Conservation (phyloP, 306 rosid genomes). For the Malus sieversii region DNA sequence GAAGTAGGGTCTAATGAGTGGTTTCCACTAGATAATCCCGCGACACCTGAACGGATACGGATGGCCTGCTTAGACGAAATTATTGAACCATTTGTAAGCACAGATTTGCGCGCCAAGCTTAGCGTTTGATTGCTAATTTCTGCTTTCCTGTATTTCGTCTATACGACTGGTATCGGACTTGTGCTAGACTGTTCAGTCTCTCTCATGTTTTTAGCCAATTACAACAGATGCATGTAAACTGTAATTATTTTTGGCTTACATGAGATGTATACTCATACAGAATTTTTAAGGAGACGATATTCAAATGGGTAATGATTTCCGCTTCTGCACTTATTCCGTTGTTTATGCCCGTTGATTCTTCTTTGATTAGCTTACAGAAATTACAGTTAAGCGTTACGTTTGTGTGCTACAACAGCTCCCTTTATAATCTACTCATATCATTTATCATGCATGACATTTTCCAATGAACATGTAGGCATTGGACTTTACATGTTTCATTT, state of each 20-base stretch:
- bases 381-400: too few relatives aligned
- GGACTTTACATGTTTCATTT: not conserved
- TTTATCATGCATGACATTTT: not conserved
- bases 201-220: not conserved
- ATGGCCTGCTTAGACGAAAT: slow-evolving; percentile 86
- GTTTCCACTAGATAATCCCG: slow-evolving; percentile 95
- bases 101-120: slow-evolving; percentile 63
- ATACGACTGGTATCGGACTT: not conserved
- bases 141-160: not conserved
- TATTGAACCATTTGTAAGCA: slow-evolving; percentile 26
- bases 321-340: too few relatives aligned
- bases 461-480: not conserved
- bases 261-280: too few relatives aligned
- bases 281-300: not conserved
- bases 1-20: slow-evolving; percentile 57
- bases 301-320: not conserved
- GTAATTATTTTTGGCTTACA: not conserved
- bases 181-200: not conserved
- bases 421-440: not conserved
- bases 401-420: too few relatives aligned
- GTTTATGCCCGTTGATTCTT: too few relatives aligned
- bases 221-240: not conserved
- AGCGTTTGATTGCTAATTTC: slow-evolving; percentile 38
- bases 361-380: too few relatives aligned
- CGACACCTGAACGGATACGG: slow-evolving; percentile 90